phyloP scores from a whole-genome alignment of 495 filamentous ascomycete species.

The Annulohypoxylon stygium region DNA sequence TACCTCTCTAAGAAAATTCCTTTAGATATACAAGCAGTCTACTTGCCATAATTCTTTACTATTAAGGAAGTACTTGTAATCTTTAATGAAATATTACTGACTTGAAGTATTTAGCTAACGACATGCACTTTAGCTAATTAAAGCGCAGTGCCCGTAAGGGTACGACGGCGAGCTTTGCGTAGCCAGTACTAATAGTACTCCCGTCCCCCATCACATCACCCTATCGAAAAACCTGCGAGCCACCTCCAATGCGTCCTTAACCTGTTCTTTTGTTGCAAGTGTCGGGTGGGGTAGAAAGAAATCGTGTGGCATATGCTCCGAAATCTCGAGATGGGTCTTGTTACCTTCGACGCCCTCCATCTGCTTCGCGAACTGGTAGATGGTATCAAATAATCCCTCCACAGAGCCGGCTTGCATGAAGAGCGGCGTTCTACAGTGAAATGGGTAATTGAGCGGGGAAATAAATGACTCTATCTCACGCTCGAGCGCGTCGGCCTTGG shows the following conservation, averaged over 20 bases:
- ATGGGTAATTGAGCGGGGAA: slow-evolving; percentile 40
- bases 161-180: too few relatives aligned
- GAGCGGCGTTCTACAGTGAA: slow-evolving; percentile 20
- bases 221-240: neutral
- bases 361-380: slow-evolving; percentile 24
- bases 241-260: neutral
- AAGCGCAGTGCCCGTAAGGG: too few relatives aligned
- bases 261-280: neutral
- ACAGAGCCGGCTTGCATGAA: slow-evolving; percentile 25
- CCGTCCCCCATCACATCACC: neutral
- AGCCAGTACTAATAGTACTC: too few relatives aligned
- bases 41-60: too few relatives aligned
- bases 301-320: slow-evolving; percentile 20
- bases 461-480: slow-evolving; percentile 26
- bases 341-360: slow-evolving; percentile 30
- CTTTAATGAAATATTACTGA: too few relatives aligned
- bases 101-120: too few relatives aligned
- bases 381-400: slow-evolving; percentile 25
- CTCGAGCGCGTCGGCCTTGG: neutral
- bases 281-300: neutral
- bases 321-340: slow-evolving; percentile 13
- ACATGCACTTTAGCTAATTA: too few relatives aligned
- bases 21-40: too few relatives aligned
- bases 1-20: too few relatives aligned
- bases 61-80: too few relatives aligned